Evolutionary conservation across 208 protist species (phyloP).

Genomic region (Herpetomonas tarakana): DNA sequence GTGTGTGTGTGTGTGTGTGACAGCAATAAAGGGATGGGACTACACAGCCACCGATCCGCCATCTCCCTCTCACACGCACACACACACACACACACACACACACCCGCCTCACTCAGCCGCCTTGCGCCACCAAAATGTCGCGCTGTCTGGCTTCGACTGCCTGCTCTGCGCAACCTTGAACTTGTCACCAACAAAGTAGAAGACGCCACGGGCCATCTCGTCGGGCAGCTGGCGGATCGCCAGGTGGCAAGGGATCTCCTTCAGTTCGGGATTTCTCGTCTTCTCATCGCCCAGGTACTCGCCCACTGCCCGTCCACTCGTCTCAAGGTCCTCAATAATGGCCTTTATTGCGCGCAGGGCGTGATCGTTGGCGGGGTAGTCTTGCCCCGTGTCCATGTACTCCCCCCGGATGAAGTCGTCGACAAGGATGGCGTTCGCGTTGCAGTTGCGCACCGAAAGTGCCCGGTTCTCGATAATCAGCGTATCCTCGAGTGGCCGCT

Average conservation of each 20-base stretch:
- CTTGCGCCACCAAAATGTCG: background rate
- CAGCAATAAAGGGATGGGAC: no score
- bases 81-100: no score
- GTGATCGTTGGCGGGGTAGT: conserved; percentile 76
- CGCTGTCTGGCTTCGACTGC: background rate
- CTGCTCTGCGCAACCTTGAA: conserved; percentile 22
- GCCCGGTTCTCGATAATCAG: conserved; percentile 86
- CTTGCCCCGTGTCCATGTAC: conserved; percentile 87
- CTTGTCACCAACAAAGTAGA: conserved; percentile 87
- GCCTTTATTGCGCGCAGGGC: conserved; percentile 63
- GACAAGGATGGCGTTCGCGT: conserved; percentile 83
- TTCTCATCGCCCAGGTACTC: conserved; percentile 73
- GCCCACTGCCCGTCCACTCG: conserved; percentile 45
- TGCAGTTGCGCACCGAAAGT: conserved; percentile 81
- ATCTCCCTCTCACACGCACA: background rate
- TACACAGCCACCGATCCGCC: no score
- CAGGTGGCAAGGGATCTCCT: conserved; percentile 85
- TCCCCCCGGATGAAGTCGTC: conserved; percentile 89
- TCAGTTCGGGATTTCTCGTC: conserved; percentile 50
- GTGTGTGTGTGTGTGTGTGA: no score
- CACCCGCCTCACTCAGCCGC: background rate
- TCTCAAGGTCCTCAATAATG: conserved; percentile 77
- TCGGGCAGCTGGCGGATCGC: conserved; percentile 83
- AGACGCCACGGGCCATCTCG: conserved; percentile 82
- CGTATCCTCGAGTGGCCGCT: conserved; percentile 73